Base-by-base conservation (phyloP, 164 flowering plant species). In the Magnolia sinica region DNA sequence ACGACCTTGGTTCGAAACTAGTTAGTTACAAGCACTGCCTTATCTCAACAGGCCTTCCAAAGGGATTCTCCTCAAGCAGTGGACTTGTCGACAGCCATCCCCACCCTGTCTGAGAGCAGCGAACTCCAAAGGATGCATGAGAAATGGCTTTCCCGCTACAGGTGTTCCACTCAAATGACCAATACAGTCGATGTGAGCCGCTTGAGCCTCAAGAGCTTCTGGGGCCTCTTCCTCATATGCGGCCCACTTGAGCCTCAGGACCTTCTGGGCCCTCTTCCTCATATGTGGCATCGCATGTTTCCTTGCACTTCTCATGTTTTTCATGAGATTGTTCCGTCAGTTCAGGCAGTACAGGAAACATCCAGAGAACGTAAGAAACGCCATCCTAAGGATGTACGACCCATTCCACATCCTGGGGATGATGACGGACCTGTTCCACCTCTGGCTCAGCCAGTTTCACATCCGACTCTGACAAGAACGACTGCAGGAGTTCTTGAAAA, bases 41-140 rank as follows among this genome's bases (percentile, higher is more conserved):
- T 78, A 49, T 37, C 71, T 51, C 77, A 8, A 70, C 88, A 92
- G 97, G 98, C 92, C 77, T 92, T 95, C 75, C 95, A 89, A 52
- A 87, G 94, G 82, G 98, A 93, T 82, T 93, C 99, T 68, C 95
- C 96, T 73, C 89, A 93, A 10, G 96, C 98, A 8, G 87, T 88
- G 1, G 99, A 95, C 81, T 68, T 95, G 83, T 95, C 99, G 22
- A 94, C 98, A 1, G 92, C 97, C 19, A 89, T 94, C 50, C 95
- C 92, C 58, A 86, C 86, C 75, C 92, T 94, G 19, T 90, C 96
- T 19, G 98, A 94, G 82, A 89, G 81, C 59, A 97, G 98, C 7
- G 92, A 90, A 19, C 94, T 94, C 70, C 93, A 94, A 72, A 89
- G 82, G 74, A 88, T 94, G 74, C 95, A 87, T 50, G 84, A 90